Evolutionary conservation across 2,329 filamentous ascomycete species (phyloP).

Genomic region (Aspergillus bombycis): DNA sequence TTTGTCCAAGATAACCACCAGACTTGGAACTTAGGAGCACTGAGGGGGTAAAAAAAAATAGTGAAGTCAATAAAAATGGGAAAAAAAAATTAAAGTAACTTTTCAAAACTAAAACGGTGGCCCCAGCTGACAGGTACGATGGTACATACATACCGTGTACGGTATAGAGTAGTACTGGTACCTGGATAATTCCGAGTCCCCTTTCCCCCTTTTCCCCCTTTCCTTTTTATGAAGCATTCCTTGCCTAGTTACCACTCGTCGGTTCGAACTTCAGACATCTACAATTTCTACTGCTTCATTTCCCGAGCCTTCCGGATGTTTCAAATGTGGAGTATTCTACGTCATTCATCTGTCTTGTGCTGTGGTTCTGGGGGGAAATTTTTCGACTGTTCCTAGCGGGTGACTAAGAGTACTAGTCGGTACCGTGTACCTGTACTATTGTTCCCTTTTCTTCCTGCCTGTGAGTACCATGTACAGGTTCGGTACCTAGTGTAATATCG

Average conservation of each 20-base stretch:
- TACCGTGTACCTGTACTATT: slow-evolving; percentile 2
- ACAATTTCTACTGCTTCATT: background rate
- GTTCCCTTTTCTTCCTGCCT: background rate
- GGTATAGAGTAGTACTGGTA: background rate
- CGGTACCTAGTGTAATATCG: background rate
- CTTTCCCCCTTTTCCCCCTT: background rate
- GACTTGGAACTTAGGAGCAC: background rate
- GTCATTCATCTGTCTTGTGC: background rate
- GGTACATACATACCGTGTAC: background rate
- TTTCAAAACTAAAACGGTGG: background rate
- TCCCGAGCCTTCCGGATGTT: slow-evolving; percentile 2
- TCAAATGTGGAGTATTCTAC: slow-evolving; percentile 6
- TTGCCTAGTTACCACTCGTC: background rate
- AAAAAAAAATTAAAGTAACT: background rate
- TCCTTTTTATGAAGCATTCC: background rate
- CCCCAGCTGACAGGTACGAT: background rate
- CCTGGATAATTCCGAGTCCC: background rate
- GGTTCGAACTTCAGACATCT: background rate
- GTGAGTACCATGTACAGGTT: background rate
- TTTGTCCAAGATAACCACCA: background rate
- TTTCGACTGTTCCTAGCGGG: background rate
- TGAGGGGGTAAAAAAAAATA: background rate
- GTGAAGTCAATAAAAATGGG: no score
- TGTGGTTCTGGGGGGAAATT: background rate
- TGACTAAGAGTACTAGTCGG: background rate